Evolutionary conservation across 495 filamentous ascomycete genomes (phyloP).

Genomic region (Margaritispora aquatica): DNA sequence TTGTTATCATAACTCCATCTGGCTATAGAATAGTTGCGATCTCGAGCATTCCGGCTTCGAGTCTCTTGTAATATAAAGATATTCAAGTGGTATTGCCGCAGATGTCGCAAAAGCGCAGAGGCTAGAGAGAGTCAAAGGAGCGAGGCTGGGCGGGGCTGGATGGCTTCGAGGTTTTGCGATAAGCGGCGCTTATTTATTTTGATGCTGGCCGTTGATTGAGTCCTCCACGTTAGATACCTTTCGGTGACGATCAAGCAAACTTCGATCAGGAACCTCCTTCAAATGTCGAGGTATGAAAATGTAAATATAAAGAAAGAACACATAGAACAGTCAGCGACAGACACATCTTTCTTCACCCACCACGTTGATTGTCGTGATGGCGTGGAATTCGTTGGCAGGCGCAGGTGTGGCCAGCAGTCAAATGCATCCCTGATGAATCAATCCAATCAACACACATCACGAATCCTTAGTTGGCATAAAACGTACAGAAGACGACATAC

Average conservation of each 20-base stretch:
- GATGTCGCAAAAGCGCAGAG: not conserved
- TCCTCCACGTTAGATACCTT: not conserved
- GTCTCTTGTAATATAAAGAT: constrained; percentile 11
- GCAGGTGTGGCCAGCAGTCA: constrained; percentile 7
- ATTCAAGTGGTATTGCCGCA: not conserved
- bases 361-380: not conserved
- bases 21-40: constrained; percentile 12
- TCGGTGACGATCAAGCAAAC: not conserved
- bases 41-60: constrained; percentile 27
- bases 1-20: constrained; percentile 30
- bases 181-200: not conserved
- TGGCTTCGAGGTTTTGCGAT: not conserved
- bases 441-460: not conserved
- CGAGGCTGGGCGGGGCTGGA: not conserved
- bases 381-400: constrained; percentile 17
- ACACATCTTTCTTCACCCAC: not conserved
- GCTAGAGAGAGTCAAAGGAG: not conserved
- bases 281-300: not conserved
- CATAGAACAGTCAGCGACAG: not conserved
- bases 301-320: not conserved
- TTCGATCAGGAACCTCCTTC: not conserved
- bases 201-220: not conserved
- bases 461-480: not conserved
- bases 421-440: not conserved
- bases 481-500: too few species aligned